These are phyloP conservation scores for Venturia asperata DNA, from an alignment of 2,329 filamentous ascomycete genomes.

Conservation along the genomic window DNA sequence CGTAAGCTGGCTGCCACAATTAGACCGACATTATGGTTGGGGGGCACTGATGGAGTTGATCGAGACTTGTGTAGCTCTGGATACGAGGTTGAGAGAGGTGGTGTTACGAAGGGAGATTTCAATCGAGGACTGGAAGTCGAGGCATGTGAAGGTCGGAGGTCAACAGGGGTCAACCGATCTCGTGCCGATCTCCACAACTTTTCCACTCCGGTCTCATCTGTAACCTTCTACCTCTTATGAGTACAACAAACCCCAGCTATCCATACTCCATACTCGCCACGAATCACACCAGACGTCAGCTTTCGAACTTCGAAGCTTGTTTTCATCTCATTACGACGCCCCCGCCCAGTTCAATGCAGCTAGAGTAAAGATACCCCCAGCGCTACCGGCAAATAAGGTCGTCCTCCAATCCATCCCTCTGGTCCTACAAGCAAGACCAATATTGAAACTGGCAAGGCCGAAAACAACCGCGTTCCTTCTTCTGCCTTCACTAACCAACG, in stretches of 20 bases:
- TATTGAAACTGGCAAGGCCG: not conserved
- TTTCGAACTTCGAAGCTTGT: no score
- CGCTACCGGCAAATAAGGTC: not conserved
- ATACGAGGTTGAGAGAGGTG: no score
- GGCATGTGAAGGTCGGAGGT: not conserved
- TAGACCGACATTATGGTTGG: no score
- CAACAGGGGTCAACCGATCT: not conserved
- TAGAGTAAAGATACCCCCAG: not conserved
- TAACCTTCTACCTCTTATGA: not conserved
- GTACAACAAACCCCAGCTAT: no score
- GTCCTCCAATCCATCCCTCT: not conserved
- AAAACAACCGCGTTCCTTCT: not conserved
- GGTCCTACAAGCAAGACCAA: not conserved
- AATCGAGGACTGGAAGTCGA: not conserved
- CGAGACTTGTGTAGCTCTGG: no score
- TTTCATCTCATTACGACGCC: not conserved
- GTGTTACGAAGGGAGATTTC: no score
- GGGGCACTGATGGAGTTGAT: no score
- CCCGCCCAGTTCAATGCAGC: not conserved
- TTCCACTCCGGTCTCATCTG: no score
- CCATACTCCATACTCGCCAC: no score
- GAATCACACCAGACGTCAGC: no score
- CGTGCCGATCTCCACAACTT: not conserved
- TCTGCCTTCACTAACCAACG: not conserved
- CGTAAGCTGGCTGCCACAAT: no score